Evolutionary conservation across 2,329 filamentous ascomycete species (phyloP).

Genomic region (Epichloe sibirici): DNA sequence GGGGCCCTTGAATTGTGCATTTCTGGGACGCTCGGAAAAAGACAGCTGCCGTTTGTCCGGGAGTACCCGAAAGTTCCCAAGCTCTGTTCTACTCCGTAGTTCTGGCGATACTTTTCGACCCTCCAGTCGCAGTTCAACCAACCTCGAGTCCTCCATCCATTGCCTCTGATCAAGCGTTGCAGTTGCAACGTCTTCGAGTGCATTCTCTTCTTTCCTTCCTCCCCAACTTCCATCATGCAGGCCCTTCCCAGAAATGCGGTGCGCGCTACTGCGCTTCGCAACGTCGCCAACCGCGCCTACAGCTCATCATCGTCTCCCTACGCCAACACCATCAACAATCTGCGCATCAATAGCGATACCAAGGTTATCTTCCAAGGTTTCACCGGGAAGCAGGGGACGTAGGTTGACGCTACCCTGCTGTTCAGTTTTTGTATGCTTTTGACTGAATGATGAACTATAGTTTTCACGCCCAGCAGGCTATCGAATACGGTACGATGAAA

Average conservation of each 20-base stretch:
- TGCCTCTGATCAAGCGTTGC: slow-evolving; percentile 11
- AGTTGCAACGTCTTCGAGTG: slow-evolving; percentile 7
- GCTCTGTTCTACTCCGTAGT: slow-evolving; percentile 1
- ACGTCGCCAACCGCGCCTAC: slow-evolving; percentile 43
- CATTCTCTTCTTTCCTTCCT: slow-evolving; percentile 5
- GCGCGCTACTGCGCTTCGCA: slow-evolving; percentile 59
- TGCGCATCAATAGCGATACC: slow-evolving; percentile 85
- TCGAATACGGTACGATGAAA: slow-evolving; percentile 74
- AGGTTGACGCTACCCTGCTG: slow-evolving; percentile 26
- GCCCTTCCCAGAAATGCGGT: slow-evolving; percentile 59
- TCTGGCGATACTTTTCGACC: slow-evolving; percentile 8
- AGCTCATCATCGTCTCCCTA: slow-evolving; percentile 60
- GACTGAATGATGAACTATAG: slow-evolving; percentile 32
- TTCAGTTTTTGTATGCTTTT: background rate
- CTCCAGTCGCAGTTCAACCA: slow-evolving; percentile 10
- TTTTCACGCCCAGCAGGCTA: slow-evolving; percentile 95
- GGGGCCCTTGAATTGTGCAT: no score
- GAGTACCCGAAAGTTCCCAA: slow-evolving; percentile 9
- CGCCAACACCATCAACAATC: slow-evolving; percentile 64
- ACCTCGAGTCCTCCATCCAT: slow-evolving; percentile 11
- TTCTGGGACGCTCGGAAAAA: slow-evolving; percentile 13
- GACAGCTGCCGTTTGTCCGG: slow-evolving; percentile 12
- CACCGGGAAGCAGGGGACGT: slow-evolving; percentile 94
- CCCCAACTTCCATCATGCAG: slow-evolving; percentile 55
- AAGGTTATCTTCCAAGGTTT: slow-evolving; percentile 97